Evolutionary conservation across 2,329 filamentous ascomycete genomes (phyloP).

Genomic region (Fusarium mundagurra): DNA sequence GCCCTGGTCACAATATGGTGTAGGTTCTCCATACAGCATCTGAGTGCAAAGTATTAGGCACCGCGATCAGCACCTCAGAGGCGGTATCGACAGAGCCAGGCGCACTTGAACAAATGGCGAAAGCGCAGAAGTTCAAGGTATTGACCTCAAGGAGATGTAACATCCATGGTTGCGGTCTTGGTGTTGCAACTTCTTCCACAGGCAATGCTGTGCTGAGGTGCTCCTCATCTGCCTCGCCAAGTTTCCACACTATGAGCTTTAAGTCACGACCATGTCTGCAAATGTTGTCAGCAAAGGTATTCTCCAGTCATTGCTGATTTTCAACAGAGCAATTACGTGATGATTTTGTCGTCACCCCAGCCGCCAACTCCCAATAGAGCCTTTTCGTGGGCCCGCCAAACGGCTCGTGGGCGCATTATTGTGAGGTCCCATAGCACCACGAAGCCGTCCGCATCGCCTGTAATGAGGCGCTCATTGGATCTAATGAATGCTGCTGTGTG

Average conservation of each 20-base stretch:
- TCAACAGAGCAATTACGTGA: conserved; percentile 72
- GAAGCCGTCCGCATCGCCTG: conserved; percentile 91
- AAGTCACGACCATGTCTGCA: conserved; percentile 89
- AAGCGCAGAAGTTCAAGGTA: conserved; percentile 94
- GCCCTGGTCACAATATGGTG: background rate
- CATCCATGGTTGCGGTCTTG: conserved; percentile 79
- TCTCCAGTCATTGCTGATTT: background rate
- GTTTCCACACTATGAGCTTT: conserved; percentile 84
- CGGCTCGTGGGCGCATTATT: conserved; percentile 80
- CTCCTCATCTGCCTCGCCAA: conserved; percentile 69
- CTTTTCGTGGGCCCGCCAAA: conserved; percentile 86
- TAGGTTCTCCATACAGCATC: conserved; percentile 64
- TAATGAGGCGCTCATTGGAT: conserved; percentile 79
- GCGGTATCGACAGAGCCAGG: conserved; percentile 37
- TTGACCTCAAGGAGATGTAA: conserved; percentile 86
- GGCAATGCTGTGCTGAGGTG: conserved; percentile 75
- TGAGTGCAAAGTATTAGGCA: conserved; percentile 79
- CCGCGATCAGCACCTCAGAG: conserved; percentile 73
- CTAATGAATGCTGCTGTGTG: conserved; percentile 80
- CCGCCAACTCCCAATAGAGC: conserved; percentile 78
- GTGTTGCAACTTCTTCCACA: conserved; percentile 65
- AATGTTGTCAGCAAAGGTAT: background rate
- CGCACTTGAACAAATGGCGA: conserved; percentile 66
- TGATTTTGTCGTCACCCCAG: conserved; percentile 78
- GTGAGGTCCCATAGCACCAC: conserved; percentile 86